Base-by-base conservation (phyloP, 352 stramenopile genomes). In the Globisporangium recalcitrans region DNA sequence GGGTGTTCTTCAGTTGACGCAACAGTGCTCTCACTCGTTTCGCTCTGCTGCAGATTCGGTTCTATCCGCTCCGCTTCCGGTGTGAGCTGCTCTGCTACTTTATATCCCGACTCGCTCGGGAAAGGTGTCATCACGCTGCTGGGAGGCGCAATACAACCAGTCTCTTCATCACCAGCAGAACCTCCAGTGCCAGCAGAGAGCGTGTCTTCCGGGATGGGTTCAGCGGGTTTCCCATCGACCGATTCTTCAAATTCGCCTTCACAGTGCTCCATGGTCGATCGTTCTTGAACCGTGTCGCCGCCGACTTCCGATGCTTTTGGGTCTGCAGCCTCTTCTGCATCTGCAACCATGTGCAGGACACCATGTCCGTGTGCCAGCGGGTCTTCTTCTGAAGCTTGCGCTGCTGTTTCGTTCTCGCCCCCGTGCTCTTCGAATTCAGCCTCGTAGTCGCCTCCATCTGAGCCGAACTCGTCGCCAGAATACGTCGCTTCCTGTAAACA, bases 401-500 rank as follows among this genome's bases (percentile, higher is more conserved):
- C 64, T 52, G 63, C 70, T 52, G 63, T 69, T 22, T 76, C 59
- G 16, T 10, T 58, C 10, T 62, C 64, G 4, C 4, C 48, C 4
- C 24, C 70, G n/a, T 65, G 62, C 4, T 69, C 68, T 11, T 69
- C 61, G 0, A 71, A 74, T 16, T 70, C 63, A 2, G 64, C 62
- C 31, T 72, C 57, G 26, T 66, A 71, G 13, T 65, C 59, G 34
- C 55, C 48, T 27, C 36, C 52, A 21, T 68, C 72, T 3, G 75
- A 77, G 4, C 52, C 64, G 52, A 80, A 85, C n/a, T 83, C 78
- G 14, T 84, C 78, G 58, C 82, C 78, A 10, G 72, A 85, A 52
- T 87, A 85, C 55, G 52, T 60, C 16, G 31, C 57, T 16, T 69
- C 71, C 57, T 85, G 51, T 6, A 44, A 4, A 49, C 32, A 8